Percentiles rank a stretch among this genome's conserved stretches.
phyloP scores from a whole-genome alignment of 176 grass and related monocot genomes.

The Aegilops longissima region DNA sequence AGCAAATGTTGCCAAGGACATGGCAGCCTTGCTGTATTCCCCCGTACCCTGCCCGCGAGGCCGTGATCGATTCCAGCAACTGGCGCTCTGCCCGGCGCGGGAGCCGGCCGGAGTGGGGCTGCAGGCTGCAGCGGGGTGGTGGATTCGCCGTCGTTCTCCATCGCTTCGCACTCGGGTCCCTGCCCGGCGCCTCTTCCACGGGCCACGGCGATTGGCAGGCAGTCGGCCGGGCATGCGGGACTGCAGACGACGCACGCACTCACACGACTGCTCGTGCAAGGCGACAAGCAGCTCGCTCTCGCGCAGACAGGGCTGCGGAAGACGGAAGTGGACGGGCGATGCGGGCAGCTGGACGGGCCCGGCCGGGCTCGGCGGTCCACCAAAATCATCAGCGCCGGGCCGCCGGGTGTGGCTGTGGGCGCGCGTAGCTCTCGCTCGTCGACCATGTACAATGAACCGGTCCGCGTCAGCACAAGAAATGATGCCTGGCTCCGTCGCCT shows the following conservation, averaged over 20 bases:
- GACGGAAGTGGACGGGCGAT: neutral
- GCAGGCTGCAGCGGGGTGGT: too few species aligned
- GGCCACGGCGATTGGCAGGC: too few species aligned
- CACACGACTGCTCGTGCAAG: neutral
- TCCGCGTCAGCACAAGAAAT: constrained; percentile 8
- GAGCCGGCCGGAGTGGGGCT: too few species aligned
- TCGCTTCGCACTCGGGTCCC: too few species aligned
- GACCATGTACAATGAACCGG: neutral
- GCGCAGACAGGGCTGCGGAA: neutral
- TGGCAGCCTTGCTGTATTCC: neutral
- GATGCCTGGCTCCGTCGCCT: neutral
- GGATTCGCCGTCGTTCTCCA: neutral
- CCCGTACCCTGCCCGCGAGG: neutral
- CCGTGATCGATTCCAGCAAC: neutral
- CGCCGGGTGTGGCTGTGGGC: too few species aligned
- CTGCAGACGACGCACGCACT: too few species aligned
- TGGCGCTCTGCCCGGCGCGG: neutral
- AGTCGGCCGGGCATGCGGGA: too few species aligned
- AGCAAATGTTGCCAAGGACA: neutral
- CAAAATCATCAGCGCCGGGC: too few species aligned
- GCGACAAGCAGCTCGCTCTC: neutral
- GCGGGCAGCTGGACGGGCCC: too few species aligned
- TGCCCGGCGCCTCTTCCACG: too few species aligned
- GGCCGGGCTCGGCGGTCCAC: too few species aligned
- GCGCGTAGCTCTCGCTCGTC: too few species aligned